phyloP scores from a whole-genome alignment of 345 rosid species.

The Acer yangbiense region DNA sequence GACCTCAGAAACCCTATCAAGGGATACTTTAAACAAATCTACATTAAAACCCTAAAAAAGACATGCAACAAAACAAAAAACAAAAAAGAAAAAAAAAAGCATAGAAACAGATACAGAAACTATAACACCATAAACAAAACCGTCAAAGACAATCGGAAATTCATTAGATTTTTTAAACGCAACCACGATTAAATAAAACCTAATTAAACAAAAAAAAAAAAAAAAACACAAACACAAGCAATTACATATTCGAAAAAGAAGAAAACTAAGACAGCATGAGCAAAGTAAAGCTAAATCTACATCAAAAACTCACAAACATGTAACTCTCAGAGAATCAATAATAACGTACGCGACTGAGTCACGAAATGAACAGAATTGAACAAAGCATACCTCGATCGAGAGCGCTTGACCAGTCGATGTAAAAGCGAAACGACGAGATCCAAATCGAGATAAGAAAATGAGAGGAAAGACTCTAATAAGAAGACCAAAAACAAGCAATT shows the following conservation, averaged over 20 bases:
- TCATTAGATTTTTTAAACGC: not conserved
- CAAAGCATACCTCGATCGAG: too few relatives aligned
- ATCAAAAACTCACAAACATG: not conserved
- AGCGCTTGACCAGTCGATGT: too few relatives aligned
- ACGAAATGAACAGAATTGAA: too few relatives aligned
- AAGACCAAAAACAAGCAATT: too few relatives aligned
- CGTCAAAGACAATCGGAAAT: not conserved
- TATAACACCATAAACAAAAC: not conserved
- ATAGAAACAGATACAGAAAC: too few relatives aligned
- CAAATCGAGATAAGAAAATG: too few relatives aligned
- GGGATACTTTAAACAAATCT: not conserved
- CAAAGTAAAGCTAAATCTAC: not conserved
- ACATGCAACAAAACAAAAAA: not conserved
- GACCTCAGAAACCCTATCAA: not conserved
- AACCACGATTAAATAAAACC: not conserved
- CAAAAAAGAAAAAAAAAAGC: too few relatives aligned
- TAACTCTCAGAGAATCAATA: too few relatives aligned
- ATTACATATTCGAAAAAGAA: not conserved
- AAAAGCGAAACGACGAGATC: too few relatives aligned
- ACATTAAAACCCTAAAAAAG: not conserved
- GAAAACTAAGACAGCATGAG: not conserved
- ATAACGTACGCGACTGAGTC: too few relatives aligned
- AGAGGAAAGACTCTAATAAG: too few relatives aligned
- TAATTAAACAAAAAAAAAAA: not conserved
- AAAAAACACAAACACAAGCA: not conserved